Conservation (phyloP, 805 yeast genomes). For the Saturnispora galanensis region DNA sequence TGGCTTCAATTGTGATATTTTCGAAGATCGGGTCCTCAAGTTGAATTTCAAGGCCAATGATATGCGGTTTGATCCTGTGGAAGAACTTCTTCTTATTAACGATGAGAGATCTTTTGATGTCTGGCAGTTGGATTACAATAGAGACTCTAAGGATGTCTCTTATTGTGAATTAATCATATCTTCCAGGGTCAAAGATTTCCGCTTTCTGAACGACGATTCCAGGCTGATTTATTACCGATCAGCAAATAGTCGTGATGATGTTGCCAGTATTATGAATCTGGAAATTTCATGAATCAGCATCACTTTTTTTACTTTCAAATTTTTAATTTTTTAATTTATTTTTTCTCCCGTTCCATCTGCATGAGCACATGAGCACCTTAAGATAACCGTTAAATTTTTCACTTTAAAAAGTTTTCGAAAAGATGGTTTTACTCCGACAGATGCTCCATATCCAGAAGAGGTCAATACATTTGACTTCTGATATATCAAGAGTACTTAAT, state of each 20-base stretch:
- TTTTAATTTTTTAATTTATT: too few species aligned
- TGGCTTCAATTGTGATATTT: constrained; percentile 6
- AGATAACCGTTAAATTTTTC: background rate
- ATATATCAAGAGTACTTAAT: constrained; percentile 6
- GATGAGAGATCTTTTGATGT: constrained; percentile 1
- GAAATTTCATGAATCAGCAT: too few species aligned
- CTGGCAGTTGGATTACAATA: constrained; percentile 7
- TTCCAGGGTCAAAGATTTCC: background rate
- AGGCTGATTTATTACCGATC: background rate
- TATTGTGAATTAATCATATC: constrained; percentile 4
- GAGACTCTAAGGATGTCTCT: constrained; percentile 4
- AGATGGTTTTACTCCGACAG: background rate
- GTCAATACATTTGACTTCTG: constrained; percentile 10
- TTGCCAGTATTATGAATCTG: too few species aligned
- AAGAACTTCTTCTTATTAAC: background rate
- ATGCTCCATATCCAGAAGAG: constrained; percentile 5
- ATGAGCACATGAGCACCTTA: too few species aligned
- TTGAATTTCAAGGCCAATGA: background rate
- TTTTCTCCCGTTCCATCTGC: too few species aligned
- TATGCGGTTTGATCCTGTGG: background rate
- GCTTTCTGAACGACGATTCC: constrained; percentile 1
- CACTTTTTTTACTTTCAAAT: too few species aligned
- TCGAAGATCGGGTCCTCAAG: constrained; percentile 7
- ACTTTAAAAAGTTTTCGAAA: background rate
- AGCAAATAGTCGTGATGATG: too few species aligned